Evolutionary conservation across 2,329 filamentous ascomycete genomes (phyloP).

Genomic region (Penicillium brevicompactum): DNA sequence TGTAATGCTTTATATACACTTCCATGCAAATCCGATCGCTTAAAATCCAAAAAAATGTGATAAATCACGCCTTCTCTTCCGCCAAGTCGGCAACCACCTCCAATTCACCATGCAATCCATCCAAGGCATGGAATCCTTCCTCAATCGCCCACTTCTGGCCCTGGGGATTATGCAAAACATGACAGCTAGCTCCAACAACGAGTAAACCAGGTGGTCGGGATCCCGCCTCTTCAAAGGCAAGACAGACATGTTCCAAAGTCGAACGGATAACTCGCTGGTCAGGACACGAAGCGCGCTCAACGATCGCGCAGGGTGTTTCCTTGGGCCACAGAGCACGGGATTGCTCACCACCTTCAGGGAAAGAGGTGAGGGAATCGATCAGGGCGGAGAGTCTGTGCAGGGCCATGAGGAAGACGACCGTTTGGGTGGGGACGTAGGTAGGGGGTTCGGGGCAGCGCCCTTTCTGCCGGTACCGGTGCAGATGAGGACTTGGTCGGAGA

Average conservation of each 20-base stretch:
- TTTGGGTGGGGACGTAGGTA: slow-evolving; percentile 72
- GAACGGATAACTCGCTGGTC: slow-evolving; percentile 93
- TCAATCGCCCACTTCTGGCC: slow-evolving; percentile 78
- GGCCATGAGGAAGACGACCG: slow-evolving; percentile 93
- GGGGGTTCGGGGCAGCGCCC: slow-evolving; percentile 82
- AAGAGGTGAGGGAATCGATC: slow-evolving; percentile 66
- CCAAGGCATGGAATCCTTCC: slow-evolving; percentile 78
- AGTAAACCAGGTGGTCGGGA: slow-evolving; percentile 85
- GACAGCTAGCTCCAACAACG: slow-evolving; percentile 81
- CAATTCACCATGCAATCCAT: slow-evolving; percentile 47
- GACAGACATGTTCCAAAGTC: slow-evolving; percentile 74
- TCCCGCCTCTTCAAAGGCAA: slow-evolving; percentile 85
- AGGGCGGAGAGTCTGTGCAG: slow-evolving; percentile 79
- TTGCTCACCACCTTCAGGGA: slow-evolving; percentile 19
- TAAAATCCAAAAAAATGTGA: not conserved
- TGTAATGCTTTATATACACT: slow-evolving; percentile 25
- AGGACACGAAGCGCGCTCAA: slow-evolving; percentile 90
- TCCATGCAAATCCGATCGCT: slow-evolving; percentile 11
- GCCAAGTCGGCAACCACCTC: slow-evolving; percentile 18
- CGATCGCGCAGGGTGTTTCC: slow-evolving; percentile 83
- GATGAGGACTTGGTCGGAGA: slow-evolving; percentile 91
- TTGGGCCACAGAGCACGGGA: slow-evolving; percentile 62
- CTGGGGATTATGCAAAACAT: slow-evolving; percentile 66
- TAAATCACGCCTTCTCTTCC: slow-evolving; percentile 15
- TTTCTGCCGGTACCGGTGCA: slow-evolving; percentile 95